Base-by-base conservation (phyloP, 176 grass and related monocot genomes). In the Microstegium vimineum region DNA sequence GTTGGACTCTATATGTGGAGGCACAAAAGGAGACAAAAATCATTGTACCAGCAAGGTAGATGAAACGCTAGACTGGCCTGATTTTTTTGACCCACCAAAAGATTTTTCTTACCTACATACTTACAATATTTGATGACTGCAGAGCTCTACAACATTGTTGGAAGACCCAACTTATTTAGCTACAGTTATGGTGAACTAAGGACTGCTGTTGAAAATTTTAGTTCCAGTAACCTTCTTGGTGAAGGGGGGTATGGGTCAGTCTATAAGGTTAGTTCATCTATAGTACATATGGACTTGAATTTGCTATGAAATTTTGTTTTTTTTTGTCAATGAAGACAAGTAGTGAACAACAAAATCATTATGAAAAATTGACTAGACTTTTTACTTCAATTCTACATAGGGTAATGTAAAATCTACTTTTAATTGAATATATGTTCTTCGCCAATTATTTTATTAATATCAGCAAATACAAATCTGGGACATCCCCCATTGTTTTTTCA, bases 171-270 rank as follows among this genome's bases (percentile, higher is more conserved):
- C 64, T 52, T 91, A n/a, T 91, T 94, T 43, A 80, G 81, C 54
- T 94, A 65, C 13, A 30, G 5, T 2, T 63, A 94, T 84, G 11
- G 60, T 38, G 94, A 90, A 65, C 80, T 97, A 20, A 90, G 43
- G 72, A 83, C 82, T 18, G 89, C 91, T 41, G 83, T 66, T 12
- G 89, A 94, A 61, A 77, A 74, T 45, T 97, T 97, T 62, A 88
- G 65, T 81, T 78, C 89, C 40, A 42, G 4, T 59, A 97, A 97
- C 63, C 75, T 90, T 52, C 89, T 97, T 28, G 94, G 94, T 46
- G 82, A 88, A 84, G 94, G 94, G 27, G 94, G 94, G 80, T 97
- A 91, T 82, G 94, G 91, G 4, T 61, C 79, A 0, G 94, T 97
- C 68, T 81, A 78, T 71, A 97, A 91, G 91, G 91, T 51, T 18